Evolutionary conservation across 768 basidiomycete genomes (phyloP), one percentile per base, ranked within the genome.

Genomic region (Suillus ampliporus): DNA sequence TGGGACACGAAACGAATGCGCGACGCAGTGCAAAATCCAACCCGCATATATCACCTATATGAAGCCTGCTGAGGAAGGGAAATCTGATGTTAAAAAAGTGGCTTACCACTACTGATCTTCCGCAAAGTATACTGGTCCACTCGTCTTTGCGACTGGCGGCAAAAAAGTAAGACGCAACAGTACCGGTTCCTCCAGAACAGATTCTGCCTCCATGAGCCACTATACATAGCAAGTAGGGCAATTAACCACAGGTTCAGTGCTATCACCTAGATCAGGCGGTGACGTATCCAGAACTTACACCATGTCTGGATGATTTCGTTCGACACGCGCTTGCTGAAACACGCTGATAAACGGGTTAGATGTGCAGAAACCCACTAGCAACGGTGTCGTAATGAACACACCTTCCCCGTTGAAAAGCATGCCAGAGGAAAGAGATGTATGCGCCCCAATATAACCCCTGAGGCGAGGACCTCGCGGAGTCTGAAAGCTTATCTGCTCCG

Each of bases 11-110:
- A 75, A 77, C 0, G 58, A 63, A 38, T 67, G 58, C 9, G 72
- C 65, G 61, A 72, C 56, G 59, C 75, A 75, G 56, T 75, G 72
- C 34, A 54, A 40, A 52, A 75, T 75, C 74, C 74, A 75, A 4
- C 67, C 70, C 13, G 59, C 75, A 48, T 75, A 75, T 21, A 75
- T 66, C 14, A 75, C 74, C 74, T 75, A 23, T 6, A 14, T 17
- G 26, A n/a, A 26, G 19, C 5, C 7, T 40, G 11, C 38, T 28
- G 8, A 40, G 19, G 54, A 17, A 17, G 21, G 17, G 10, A 51
- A 23, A 54, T 44, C 60, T 64, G 66, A 68, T 67, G 61, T 11
- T 61, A 60, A 37, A 56, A 7, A 38, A 7, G 14, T 2, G 61
- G 63, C 74, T 65, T 43, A 76, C 74, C 65, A 66, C 52, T 19